A percentile compares a stretch with the other conserved stretches of the same genome.
phyloP scores from a whole-genome alignment of 352 stramenopile genomes.

The Phytophthora megakarya region DNA sequence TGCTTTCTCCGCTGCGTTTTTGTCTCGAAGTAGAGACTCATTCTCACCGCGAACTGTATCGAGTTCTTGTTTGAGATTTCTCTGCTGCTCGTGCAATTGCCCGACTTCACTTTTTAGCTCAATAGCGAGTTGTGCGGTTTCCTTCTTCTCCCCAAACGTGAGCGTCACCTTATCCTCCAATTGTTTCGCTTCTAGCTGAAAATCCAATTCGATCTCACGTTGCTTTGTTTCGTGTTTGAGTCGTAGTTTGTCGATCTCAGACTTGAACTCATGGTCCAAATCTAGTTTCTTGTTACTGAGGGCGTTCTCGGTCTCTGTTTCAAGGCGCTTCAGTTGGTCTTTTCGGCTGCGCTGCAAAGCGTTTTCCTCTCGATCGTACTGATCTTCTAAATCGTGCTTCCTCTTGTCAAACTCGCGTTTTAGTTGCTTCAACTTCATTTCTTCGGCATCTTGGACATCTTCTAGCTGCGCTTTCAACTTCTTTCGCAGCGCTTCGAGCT shows the following conservation, averaged over 20 bases:
- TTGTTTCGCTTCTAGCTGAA: constrained; percentile 42
- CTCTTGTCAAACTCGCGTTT: constrained; percentile 75
- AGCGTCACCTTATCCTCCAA: constrained; percentile 40
- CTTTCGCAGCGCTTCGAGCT: constrained; percentile 44
- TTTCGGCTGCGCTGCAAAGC: constrained; percentile 53
- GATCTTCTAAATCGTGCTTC: constrained; percentile 66
- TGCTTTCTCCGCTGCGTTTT: constrained; percentile 17
- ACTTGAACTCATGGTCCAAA: constrained; percentile 56
- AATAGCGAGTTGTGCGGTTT: constrained; percentile 13
- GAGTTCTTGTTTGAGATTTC: constrained; percentile 29
- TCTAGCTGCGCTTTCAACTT: constrained; percentile 56
- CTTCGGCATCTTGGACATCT: constrained; percentile 59
- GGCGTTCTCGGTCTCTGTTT: constrained; percentile 50
- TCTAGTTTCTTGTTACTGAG: constrained; percentile 60
- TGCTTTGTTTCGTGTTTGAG: constrained; percentile 49
- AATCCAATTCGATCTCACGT: constrained; percentile 47
- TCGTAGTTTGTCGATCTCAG: constrained; percentile 48
- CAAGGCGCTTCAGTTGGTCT: constrained; percentile 68
- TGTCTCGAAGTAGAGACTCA: constrained; percentile 15
- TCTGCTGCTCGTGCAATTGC: constrained; percentile 22
- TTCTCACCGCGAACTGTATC: constrained; percentile 22
- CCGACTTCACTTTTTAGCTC: constrained; percentile 43
- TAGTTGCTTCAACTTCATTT: constrained; percentile 60
- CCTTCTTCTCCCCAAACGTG: constrained; percentile 34
- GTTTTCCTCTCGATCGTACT: constrained; percentile 71